Percentiles rank a stretch among this genome's conserved stretches.
Conservation (phyloP, 371 early-diverging fungal species). For the Mucor sp. region DNA sequence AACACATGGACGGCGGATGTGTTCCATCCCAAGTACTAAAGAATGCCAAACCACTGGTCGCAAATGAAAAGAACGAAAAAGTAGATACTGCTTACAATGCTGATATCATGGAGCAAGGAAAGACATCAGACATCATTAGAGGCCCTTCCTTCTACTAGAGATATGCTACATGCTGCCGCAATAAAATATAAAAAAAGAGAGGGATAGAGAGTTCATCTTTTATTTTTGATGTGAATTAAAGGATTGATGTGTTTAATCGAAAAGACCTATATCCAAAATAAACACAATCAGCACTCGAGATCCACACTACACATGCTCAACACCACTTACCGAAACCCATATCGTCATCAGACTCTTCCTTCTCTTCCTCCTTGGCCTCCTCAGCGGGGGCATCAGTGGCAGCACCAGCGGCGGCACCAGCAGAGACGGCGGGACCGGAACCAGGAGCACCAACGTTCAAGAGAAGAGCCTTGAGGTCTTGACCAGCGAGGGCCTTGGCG, state of each 20-base stretch:
- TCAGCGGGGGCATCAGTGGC: slow-evolving; percentile 63
- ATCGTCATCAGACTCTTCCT: slow-evolving; percentile 91
- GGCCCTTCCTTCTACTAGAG: slow-evolving; percentile 18
- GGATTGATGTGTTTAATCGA: slow-evolving; percentile 9
- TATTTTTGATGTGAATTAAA: background rate
- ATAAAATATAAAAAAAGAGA: too few relatives aligned
- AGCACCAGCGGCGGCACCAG: slow-evolving; percentile 53
- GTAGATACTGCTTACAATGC: slow-evolving; percentile 34
- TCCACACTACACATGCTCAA: background rate
- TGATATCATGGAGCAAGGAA: slow-evolving; percentile 40
- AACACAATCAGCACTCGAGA: background rate
- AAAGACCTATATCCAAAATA: slow-evolving; percentile 9
- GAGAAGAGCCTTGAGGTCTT: slow-evolving; percentile 89
- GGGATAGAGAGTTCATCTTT: background rate
- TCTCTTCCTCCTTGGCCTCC: slow-evolving; percentile 72
- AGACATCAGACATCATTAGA: slow-evolving; percentile 21
- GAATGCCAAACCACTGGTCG: slow-evolving; percentile 33
- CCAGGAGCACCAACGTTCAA: slow-evolving; percentile 91
- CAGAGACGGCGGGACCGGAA: slow-evolving; percentile 70
- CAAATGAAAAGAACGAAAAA: slow-evolving; percentile 31
- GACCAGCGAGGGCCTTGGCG: slow-evolving; percentile 97
- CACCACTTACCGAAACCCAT: slow-evolving; percentile 84
- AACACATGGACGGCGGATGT: slow-evolving; percentile 79
- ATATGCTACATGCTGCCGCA: too few relatives aligned
- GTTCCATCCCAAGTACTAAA: slow-evolving; percentile 62